phyloP scores from a whole-genome alignment of 2,329 filamentous ascomycete genomes.

The Pestalotiopsis sp. region DNA sequence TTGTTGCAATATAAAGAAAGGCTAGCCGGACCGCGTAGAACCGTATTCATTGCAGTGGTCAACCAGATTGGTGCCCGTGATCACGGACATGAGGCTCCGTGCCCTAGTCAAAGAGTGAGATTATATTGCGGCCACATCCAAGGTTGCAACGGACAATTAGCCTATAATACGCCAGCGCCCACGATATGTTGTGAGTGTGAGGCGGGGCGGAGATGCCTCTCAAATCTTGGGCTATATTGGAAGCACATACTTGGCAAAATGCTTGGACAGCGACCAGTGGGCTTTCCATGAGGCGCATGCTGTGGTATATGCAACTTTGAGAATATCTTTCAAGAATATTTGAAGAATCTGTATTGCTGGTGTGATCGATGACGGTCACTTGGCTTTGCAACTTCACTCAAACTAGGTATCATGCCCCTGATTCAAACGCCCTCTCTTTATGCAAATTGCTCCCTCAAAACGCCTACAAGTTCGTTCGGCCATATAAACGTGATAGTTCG shows the following conservation, averaged over 20 bases:
- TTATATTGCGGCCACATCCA: neutral
- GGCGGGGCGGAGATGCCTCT: neutral
- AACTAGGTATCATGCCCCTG: neutral
- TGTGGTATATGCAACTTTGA: too few species aligned
- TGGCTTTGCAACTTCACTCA: neutral
- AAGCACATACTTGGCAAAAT: too few species aligned
- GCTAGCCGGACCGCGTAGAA: neutral
- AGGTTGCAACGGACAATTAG: neutral
- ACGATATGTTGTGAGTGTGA: neutral
- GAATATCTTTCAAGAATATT: neutral
- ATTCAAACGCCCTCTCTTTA: neutral
- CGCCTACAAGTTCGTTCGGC: neutral
- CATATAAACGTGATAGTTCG: neutral
- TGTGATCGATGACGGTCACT: neutral
- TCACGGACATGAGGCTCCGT: constrained; percentile 1
- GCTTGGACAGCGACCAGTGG: too few species aligned
- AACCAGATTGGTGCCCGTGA: neutral
- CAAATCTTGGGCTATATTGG: neutral
- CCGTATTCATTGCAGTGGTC: neutral
- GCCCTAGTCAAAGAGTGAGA: neutral
- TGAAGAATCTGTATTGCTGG: neutral
- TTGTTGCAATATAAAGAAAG: neutral
- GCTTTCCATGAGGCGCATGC: too few species aligned
- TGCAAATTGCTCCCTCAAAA: neutral
- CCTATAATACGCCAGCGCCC: neutral